phyloP scores from a whole-genome alignment of 2,329 filamentous ascomycete genomes.

The Xylariaceae sp. region DNA sequence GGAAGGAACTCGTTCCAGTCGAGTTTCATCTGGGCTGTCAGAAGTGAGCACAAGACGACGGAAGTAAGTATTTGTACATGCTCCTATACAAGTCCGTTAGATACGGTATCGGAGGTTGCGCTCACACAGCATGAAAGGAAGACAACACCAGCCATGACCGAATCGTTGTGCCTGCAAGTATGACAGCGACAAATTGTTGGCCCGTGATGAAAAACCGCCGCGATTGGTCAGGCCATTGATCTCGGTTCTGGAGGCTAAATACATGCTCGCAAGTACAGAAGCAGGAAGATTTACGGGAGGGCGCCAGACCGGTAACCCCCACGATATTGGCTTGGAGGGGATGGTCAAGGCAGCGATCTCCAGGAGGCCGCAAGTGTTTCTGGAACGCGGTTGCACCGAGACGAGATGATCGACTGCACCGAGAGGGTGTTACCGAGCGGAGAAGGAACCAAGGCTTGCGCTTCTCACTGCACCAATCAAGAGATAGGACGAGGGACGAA shows the following conservation, averaged over 20 bases:
- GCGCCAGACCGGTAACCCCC: background rate
- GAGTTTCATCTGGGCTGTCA: background rate
- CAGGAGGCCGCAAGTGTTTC: background rate
- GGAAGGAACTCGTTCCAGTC: constrained; percentile 1
- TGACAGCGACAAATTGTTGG: background rate
- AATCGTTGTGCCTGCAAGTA: background rate
- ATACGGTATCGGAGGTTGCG: no score
- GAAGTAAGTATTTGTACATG: no score
- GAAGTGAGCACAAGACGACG: no score
- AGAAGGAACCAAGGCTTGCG: no score
- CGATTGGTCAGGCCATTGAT: background rate
- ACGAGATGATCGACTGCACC: no score
- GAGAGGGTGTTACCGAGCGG: no score
- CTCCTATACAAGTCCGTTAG: no score
- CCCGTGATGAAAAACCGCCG: no score
- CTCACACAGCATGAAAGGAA: no score
- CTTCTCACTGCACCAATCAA: no score
- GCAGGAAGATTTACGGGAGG: background rate
- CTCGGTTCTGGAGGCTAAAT: constrained; percentile 14
- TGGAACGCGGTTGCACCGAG: no score
- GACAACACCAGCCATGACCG: background rate
- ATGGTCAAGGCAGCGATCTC: constrained; percentile 1
- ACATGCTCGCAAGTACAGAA: background rate
- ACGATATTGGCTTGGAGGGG: background rate
- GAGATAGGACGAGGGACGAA: no score